Percentiles rank a stretch among this genome's conserved stretches.
These are phyloP conservation scores for Amphichorda felina DNA, from an alignment of 2,329 filamentous ascomycete species.

Conservation along the genomic window DNA sequence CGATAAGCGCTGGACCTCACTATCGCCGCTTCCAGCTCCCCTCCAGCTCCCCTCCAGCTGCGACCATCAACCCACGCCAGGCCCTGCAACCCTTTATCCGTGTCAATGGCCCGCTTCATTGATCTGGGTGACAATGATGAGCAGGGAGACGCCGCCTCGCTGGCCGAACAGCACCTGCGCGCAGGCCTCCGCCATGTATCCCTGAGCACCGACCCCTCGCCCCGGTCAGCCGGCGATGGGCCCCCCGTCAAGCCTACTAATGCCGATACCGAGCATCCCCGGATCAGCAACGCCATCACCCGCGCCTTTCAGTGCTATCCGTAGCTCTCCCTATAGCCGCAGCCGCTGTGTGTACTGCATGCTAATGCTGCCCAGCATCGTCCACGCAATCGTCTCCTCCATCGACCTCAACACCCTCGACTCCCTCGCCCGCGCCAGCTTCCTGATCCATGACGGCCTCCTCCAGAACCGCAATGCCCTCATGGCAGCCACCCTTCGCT, in stretches of 20 bases:
- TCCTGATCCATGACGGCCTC: constrained; percentile 64
- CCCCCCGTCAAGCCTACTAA: background rate
- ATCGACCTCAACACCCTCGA: constrained; percentile 85
- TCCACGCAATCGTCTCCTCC: constrained; percentile 59
- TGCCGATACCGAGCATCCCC: background rate
- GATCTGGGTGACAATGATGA: constrained; percentile 5
- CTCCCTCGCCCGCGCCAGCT: constrained; percentile 71
- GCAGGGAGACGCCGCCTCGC: background rate
- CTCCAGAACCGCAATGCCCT: constrained; percentile 68
- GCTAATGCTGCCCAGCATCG: constrained; percentile 47
- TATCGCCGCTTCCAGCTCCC: too few species aligned
- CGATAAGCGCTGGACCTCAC: too few species aligned
- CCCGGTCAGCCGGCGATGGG: background rate
- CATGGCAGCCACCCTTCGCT: constrained; percentile 64
- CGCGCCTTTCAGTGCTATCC: constrained; percentile 23
- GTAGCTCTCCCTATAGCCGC: constrained; percentile 11
- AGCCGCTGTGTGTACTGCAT: too few species aligned
- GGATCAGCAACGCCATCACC: constrained; percentile 11
- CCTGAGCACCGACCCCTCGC: background rate
- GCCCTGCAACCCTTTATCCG: background rate
- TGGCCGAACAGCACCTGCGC: background rate
- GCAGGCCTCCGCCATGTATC: background rate
- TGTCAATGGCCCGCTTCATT: constrained; percentile 6
- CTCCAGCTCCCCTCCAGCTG: too few species aligned
- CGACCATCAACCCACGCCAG: background rate